phyloP scores from a whole-genome alignment of 1,284 basidiomycete species.

The Athelia psychrophila region DNA sequence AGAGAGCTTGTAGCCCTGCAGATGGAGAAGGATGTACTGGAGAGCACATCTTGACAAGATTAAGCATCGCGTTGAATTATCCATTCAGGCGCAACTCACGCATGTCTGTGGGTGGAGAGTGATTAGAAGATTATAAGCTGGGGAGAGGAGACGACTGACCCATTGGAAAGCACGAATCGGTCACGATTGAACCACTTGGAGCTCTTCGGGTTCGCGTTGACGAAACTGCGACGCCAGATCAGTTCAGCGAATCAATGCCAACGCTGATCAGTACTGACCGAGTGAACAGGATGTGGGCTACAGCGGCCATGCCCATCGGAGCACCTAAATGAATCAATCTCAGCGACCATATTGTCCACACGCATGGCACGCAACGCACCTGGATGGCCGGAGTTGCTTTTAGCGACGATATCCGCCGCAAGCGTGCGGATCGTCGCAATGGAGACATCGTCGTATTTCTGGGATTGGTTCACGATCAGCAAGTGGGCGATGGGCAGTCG shows the following conservation, averaged over 20 bases:
- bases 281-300: slow-evolving; percentile 84
- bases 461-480: slow-evolving; percentile 6
- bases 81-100: too few species aligned
- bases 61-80: background rate
- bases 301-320: slow-evolving; percentile 91
- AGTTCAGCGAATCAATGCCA: slow-evolving; percentile 10
- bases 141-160: slow-evolving; percentile 37
- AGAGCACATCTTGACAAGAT: slow-evolving; percentile 65
- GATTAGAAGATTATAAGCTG: slow-evolving; percentile 5
- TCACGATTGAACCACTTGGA: slow-evolving; percentile 93
- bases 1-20: slow-evolving; percentile 81
- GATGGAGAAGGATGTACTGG: slow-evolving; percentile 82
- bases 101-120: slow-evolving; percentile 46
- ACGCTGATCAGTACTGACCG: slow-evolving; percentile 40
- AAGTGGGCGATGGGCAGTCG: background rate
- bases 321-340: slow-evolving; percentile 52
- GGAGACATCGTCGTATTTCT: slow-evolving; percentile 49
- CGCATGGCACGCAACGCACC: slow-evolving; percentile 38
- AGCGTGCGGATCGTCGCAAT: slow-evolving; percentile 71
- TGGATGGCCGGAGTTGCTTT: slow-evolving; percentile 93
- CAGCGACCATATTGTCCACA: slow-evolving; percentile 7
- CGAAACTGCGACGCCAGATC: slow-evolving; percentile 52
- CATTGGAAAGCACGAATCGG: slow-evolving; percentile 85
- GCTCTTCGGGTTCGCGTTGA: slow-evolving; percentile 85
- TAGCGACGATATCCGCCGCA: slow-evolving; percentile 69